phyloP scores from a whole-genome alignment of 1,284 basidiomycete genomes.

The Trametes hirsuta region DNA sequence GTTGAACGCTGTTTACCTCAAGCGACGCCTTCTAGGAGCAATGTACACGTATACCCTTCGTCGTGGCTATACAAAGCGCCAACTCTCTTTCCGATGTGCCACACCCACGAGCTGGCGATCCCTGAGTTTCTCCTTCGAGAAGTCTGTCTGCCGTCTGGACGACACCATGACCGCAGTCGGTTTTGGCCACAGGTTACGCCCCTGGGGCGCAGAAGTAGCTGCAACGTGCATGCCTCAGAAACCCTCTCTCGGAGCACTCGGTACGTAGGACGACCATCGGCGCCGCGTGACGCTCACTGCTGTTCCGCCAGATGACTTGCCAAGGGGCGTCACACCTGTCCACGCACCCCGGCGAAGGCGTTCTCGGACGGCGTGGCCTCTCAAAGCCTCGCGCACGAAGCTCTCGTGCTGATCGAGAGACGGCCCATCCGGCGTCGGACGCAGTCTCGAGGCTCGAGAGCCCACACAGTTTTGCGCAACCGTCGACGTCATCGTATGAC shows the following conservation, averaged over 20 bases:
- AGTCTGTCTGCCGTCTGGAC: not conserved
- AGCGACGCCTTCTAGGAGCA: not conserved
- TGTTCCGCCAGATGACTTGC: conserved; percentile 13
- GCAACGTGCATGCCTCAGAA: not conserved
- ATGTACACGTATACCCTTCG: not conserved
- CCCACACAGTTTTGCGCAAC: not conserved
- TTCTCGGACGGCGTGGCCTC: conserved; percentile 10
- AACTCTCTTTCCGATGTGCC: not conserved
- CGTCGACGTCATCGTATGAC: conserved; percentile 14
- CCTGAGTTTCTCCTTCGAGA: conserved; percentile 3
- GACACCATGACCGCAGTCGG: not conserved
- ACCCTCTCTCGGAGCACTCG: conserved; percentile 4
- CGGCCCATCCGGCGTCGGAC: conserved; percentile 1
- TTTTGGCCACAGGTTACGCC: not conserved
- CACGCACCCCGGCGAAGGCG: not conserved
- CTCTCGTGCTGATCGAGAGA: conserved; percentile 18
- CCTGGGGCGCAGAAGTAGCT: not conserved
- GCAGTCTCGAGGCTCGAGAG: not conserved
- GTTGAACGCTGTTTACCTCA: not conserved
- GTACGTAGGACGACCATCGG: conserved; percentile 7
- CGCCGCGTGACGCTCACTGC: conserved; percentile 14
- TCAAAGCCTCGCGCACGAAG: not conserved
- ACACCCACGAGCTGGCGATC: conserved; percentile 1
- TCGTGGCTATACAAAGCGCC: not conserved
- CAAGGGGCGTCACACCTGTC: conserved; percentile 8